These are phyloP conservation scores for Arctium lappa DNA, from an alignment of 129 eudicot species.

Conservation along the genomic window DNA sequence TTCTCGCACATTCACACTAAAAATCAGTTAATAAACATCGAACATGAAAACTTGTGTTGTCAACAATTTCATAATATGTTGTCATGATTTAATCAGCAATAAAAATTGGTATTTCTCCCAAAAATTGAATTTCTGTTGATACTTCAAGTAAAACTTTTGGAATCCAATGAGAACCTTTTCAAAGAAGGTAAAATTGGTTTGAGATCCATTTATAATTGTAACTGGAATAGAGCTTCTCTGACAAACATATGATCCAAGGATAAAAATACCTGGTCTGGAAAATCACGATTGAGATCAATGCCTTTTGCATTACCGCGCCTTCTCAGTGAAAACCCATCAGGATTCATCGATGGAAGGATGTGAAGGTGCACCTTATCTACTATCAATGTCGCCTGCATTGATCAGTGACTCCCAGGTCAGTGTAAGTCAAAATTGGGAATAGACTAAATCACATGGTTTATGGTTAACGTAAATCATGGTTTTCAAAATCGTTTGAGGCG, in stretches of 20 bases:
- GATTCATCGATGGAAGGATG: conserved; percentile 94
- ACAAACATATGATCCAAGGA: conserved; percentile 1
- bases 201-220: background rate
- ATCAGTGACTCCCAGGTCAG: conserved; percentile 15
- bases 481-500: too few species aligned
- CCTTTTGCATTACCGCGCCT: conserved; percentile 81
- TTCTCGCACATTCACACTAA: background rate
- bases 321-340: conserved; percentile 81
- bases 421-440: conserved; percentile 10
- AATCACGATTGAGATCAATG: conserved; percentile 91
- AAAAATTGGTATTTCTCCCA: background rate
- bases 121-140: background rate
- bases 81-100: background rate
- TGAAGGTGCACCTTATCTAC: conserved; percentile 87
- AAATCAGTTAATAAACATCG: background rate
- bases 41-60: background rate
- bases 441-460: conserved; percentile 10
- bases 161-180: background rate
- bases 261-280: conserved; percentile 87
- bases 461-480: too few species aligned
- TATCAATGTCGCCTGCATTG: conserved; percentile 77
- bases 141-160: background rate
- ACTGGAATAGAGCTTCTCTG: background rate
- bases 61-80: background rate
- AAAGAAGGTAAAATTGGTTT: background rate